These are phyloP conservation scores for Ogataea pilisensis DNA, from an alignment of 805 yeast species.

Conservation along the genomic window DNA sequence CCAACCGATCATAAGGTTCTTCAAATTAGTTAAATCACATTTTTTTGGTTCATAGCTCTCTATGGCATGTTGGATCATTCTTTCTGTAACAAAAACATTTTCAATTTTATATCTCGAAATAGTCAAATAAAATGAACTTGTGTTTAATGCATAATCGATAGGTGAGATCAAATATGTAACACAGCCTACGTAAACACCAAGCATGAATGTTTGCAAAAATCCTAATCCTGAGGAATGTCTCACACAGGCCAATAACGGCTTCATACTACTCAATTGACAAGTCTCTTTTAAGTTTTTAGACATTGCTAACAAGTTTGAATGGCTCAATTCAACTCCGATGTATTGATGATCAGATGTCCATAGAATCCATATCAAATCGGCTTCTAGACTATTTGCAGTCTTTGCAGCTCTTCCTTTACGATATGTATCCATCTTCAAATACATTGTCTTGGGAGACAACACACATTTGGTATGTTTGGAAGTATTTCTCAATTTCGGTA, in stretches of 20 bases:
- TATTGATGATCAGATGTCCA: slow-evolving; percentile 71
- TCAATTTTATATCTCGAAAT: slow-evolving; percentile 75
- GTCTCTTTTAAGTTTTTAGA: slow-evolving; percentile 92
- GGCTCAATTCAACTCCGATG: slow-evolving; percentile 54
- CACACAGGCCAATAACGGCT: slow-evolving; percentile 80
- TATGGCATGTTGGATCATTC: slow-evolving; percentile 75
- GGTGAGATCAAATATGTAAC: slow-evolving; percentile 80
- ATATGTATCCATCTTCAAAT: slow-evolving; percentile 39
- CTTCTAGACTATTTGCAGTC: no score
- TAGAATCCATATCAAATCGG: slow-evolving; percentile 56
- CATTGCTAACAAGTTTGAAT: slow-evolving; percentile 62
- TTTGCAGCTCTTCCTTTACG: slow-evolving; percentile 24
- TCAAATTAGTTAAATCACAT: slow-evolving; percentile 56
- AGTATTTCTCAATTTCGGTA: slow-evolving; percentile 64
- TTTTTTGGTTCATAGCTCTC: slow-evolving; percentile 46
- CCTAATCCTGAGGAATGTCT: slow-evolving; percentile 85
- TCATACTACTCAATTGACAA: slow-evolving; percentile 68
- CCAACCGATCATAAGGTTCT: slow-evolving; percentile 81
- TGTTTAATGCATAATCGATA: slow-evolving; percentile 69
- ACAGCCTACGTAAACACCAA: slow-evolving; percentile 85
- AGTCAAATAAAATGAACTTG: slow-evolving; percentile 64
- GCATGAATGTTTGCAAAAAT: slow-evolving; percentile 73
- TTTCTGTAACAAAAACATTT: slow-evolving; percentile 80
- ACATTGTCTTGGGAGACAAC: slow-evolving; percentile 31
- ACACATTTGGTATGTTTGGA: slow-evolving; percentile 46